phyloP scores from a whole-genome alignment of 2,329 filamentous ascomycete genomes.

The Aspergillus proliferans region DNA sequence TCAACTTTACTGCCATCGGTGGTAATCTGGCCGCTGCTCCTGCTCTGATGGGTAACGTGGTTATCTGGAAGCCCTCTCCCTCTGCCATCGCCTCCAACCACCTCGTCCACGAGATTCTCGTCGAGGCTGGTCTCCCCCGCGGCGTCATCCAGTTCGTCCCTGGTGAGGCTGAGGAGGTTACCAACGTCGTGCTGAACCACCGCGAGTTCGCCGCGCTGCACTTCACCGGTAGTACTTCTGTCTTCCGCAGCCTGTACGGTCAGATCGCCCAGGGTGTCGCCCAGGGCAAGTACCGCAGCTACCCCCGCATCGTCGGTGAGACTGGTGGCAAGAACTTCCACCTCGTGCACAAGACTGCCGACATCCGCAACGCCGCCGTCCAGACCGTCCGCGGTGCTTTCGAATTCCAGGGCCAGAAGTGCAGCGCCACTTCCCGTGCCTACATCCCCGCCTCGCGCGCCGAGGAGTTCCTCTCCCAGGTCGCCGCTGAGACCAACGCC shows the following conservation, averaged over 20 bases:
- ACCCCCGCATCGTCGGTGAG: constrained; percentile 84
- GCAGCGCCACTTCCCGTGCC: constrained; percentile 72
- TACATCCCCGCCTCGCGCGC: constrained; percentile 73
- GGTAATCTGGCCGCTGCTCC: constrained; percentile 79
- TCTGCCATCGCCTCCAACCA: constrained; percentile 84
- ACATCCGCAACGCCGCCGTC: constrained; percentile 69
- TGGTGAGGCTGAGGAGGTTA: constrained; percentile 78
- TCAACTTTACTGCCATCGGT: constrained; percentile 95
- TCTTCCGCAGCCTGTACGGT: constrained; percentile 84
- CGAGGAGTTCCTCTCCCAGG: constrained; percentile 61
- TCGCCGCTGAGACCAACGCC: constrained; percentile 62
- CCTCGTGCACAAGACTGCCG: constrained; percentile 69
- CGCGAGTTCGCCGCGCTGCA: constrained; percentile 82
- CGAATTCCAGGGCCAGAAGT: constrained; percentile 89
- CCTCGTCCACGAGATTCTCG: constrained; percentile 80
- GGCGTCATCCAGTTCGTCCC: constrained; percentile 93
- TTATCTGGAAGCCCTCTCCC: constrained; percentile 95
- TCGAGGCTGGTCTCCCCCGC: constrained; percentile 82
- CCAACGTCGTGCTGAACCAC: constrained; percentile 68
- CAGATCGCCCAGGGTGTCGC: constrained; percentile 77
- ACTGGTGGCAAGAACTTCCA: constrained; percentile 95
- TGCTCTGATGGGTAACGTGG: constrained; percentile 86
- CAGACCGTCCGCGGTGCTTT: constrained; percentile 83
- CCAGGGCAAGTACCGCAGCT: constrained; percentile 73
- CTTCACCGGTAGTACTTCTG: constrained; percentile 86